Base-by-base conservation (phyloP, 805 yeast genomes). In the Jamesozyma piceae region DNA sequence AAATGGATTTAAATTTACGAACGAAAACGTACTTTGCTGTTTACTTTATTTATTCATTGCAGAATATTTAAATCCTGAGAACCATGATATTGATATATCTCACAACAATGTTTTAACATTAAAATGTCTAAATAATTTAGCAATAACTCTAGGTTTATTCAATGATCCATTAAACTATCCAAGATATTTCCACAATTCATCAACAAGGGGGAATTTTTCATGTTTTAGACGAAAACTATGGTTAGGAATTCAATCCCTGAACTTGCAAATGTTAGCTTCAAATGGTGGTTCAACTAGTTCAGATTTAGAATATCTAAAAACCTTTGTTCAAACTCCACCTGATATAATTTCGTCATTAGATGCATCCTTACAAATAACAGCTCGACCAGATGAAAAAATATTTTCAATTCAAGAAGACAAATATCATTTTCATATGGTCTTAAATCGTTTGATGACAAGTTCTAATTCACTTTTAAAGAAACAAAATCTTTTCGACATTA, bases 211-310 rank as follows among this genome's bases (percentile, higher is more conserved):
- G 13, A 21, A 41, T 6, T 36, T 32, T 11, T 37, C 35, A 20
- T 35, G 24, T 26, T 39, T 39, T 32, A 38, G 49, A 38, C 31
- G 49, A 20, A 43, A 44, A 37, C 17, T 53, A 19, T 53, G 57
- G 57, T 38, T 48, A 1, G 51, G 54, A 22, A 17, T 53, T 10
- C 55, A 53, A 39, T 45, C 51, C 13, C 3, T 53, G 5, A 44
- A 37, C 14, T 41, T 49, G 14, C 42, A 39, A 33, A 32, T 43
- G 21, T 26, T 41, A 15, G 43, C 48, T 2, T 14, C 35, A 4
- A 45, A 47, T 37, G 55, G 50, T 14, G 39, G 32, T 18, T 26
- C 37, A 3, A 43, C 33, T 27, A 26, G 19, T 3, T 17, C 32
- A 20, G 37, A 45, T n/a, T 20, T 33, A 15, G 42, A 46, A 20